A percentile compares a stretch with the other conserved stretches of the same genome.
phyloP scores from a whole-genome alignment of 2,329 filamentous ascomycete genomes.

The Hypoxylon sp. region DNA sequence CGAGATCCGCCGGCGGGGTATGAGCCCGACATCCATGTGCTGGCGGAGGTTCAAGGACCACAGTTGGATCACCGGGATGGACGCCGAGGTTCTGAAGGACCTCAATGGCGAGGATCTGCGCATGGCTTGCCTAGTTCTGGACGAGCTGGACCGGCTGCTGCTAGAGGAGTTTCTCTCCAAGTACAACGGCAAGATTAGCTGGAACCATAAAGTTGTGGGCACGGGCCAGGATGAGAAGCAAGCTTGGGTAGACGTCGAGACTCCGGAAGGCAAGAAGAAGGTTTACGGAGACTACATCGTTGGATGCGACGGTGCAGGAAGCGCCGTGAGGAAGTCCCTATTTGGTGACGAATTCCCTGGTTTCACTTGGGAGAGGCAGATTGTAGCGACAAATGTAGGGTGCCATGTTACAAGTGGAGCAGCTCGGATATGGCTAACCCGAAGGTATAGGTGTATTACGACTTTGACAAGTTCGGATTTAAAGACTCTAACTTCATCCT shows the following conservation, averaged over 20 bases:
- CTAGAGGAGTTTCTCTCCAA: conserved; percentile 58
- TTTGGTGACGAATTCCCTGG: conserved; percentile 72
- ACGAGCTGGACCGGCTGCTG: conserved; percentile 62
- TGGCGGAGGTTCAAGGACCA: conserved; percentile 59
- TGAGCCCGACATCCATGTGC: conserved; percentile 58
- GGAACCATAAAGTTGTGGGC: conserved; percentile 63
- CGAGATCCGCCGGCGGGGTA: conserved; percentile 57
- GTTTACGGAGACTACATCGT: conserved; percentile 67
- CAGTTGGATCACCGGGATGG: conserved; percentile 56
- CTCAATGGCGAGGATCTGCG: conserved; percentile 59
- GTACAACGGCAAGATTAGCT: conserved; percentile 58
- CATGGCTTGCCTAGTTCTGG: conserved; percentile 59
- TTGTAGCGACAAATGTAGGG: conserved; percentile 73
- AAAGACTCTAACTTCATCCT: conserved; percentile 73
- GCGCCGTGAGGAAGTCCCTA: conserved; percentile 62
- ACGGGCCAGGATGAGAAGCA: conserved; percentile 63
- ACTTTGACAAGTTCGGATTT: conserved; percentile 68
- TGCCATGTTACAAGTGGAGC: conserved; percentile 5
- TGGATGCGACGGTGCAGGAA: conserved; percentile 70
- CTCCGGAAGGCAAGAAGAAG: conserved; percentile 55
- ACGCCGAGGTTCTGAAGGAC: conserved; percentile 55
- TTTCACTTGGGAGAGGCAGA: conserved; percentile 71
- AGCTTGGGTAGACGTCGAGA: conserved; percentile 63
- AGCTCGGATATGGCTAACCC: conserved; percentile 27
- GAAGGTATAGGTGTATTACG: conserved; percentile 69